phyloP scores from a whole-genome alignment of 768 basidiomycete genomes.

The Boletus edulis region DNA sequence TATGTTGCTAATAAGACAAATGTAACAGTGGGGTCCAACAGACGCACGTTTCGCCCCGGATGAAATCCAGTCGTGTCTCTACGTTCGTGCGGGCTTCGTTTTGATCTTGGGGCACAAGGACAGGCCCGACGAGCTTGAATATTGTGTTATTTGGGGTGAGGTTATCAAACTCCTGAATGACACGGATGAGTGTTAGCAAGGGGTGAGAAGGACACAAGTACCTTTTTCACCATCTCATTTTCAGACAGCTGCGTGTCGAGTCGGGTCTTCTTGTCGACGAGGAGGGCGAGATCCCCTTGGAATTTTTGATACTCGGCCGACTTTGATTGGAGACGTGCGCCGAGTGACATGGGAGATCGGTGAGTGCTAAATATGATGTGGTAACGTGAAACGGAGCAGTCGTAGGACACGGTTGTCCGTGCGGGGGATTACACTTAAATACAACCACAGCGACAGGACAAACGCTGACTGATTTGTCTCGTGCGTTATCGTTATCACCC shows the following conservation, averaged over 20 bases:
- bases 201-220: constrained; percentile 24
- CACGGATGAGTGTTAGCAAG: background rate
- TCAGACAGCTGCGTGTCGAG: constrained; percentile 91
- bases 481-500: background rate
- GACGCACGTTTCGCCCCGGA: constrained; percentile 79
- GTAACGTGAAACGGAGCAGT: constrained; percentile 7
- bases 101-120: constrained; percentile 87
- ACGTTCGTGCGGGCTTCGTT: constrained; percentile 85
- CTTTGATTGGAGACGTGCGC: constrained; percentile 60
- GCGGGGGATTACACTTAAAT: background rate
- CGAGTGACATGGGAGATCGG: constrained; percentile 48
- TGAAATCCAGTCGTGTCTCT: constrained; percentile 87
- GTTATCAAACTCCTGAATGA: constrained; percentile 71
- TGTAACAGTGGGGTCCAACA: background rate
- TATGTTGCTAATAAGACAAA: constrained; percentile 26
- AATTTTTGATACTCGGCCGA: constrained; percentile 79
- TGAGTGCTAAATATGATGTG: constrained; percentile 2
- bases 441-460: background rate
- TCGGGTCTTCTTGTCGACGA: constrained; percentile 78
- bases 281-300: constrained; percentile 66
- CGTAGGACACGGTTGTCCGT: constrained; percentile 9
- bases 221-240: constrained; percentile 92
- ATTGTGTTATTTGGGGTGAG: constrained; percentile 75
- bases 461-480: background rate
- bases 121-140: constrained; percentile 90